Evolutionary conservation across 352 stramenopile genomes (phyloP).

Genomic region (Globisporangium heterothallicum): DNA sequence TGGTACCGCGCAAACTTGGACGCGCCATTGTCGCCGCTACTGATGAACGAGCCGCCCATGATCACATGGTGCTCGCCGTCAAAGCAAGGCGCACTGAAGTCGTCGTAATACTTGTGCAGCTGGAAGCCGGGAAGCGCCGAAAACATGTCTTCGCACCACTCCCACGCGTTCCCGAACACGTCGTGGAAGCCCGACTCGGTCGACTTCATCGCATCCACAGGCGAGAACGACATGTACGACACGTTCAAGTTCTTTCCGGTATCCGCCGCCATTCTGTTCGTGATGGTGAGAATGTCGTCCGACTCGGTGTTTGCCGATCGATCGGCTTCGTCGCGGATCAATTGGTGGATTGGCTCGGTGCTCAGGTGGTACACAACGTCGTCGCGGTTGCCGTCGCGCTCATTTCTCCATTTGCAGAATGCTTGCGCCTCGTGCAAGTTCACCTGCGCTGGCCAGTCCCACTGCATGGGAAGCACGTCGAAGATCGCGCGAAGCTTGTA

Average conservation of each 20-base stretch:
- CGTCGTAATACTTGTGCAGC: conserved; percentile 92
- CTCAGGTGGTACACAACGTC: conserved; percentile 83
- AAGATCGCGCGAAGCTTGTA: conserved; percentile 94
- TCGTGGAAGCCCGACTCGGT: conserved; percentile 87
- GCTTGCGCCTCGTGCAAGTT: conserved; percentile 95
- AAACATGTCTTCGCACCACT: conserved; percentile 96
- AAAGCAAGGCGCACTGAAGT: conserved; percentile 98
- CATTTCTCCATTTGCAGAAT: conserved; percentile 87
- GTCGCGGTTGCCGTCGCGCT: conserved; percentile 51
- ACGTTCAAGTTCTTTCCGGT: conserved; percentile 90
- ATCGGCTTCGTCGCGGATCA: conserved; percentile 73
- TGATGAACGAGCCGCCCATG: conserved; percentile 94
- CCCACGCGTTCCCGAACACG: conserved; percentile 94
- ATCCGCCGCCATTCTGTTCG: conserved; percentile 35
- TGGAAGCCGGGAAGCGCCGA: conserved; percentile 90
- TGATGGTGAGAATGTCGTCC: conserved; percentile 79
- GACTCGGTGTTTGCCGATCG: conserved; percentile 31
- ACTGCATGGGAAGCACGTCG: conserved; percentile 89
- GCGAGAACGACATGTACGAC: conserved; percentile 86
- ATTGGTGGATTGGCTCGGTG: conserved; percentile 91
- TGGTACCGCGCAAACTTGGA: conserved; percentile 95
- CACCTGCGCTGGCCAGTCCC: conserved; percentile 94
- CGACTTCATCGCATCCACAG: conserved; percentile 78
- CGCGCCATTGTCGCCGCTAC: conserved; percentile 90
- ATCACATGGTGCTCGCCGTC: conserved; percentile 96